Conservation (phyloP, 192 early-diverging fungal genomes). For the Coemansia furcata region DNA sequence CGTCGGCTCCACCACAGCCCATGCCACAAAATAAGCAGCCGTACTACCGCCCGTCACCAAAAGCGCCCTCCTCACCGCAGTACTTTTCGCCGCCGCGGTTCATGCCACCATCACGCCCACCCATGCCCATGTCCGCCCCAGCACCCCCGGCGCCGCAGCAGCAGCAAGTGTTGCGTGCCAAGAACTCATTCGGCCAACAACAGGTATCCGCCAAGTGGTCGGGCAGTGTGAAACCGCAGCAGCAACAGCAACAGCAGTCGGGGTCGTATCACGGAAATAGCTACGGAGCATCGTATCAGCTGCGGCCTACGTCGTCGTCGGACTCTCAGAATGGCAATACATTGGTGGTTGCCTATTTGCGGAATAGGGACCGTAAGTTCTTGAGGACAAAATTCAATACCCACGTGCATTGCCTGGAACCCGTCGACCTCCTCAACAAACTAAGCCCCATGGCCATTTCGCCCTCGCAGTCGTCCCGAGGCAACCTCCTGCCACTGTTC, state of each 20-base stretch:
- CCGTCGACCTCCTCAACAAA: conserved; percentile 31
- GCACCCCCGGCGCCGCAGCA: neutral
- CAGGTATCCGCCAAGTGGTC: neutral
- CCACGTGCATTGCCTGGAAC: conserved; percentile 37
- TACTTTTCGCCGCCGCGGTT: neutral
- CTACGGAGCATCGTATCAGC: neutral
- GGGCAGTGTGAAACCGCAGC: neutral
- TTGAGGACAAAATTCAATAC: conserved; percentile 36
- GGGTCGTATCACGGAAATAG: neutral
- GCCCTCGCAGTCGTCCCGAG: conserved; percentile 5
- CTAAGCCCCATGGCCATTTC: neutral
- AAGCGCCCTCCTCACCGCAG: neutral
- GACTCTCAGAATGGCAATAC: conserved; percentile 3
- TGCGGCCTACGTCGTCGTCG: conserved; percentile 5
- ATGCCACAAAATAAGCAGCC: neutral
- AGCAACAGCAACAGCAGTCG: neutral
- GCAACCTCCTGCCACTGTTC: conserved; percentile 42
- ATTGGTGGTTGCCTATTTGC: conserved; percentile 26
- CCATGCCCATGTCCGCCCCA: neutral
- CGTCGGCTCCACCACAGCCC: neutral
- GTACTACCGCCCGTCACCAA: neutral
- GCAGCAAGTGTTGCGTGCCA: conserved; percentile 5
- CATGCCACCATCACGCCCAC: neutral
- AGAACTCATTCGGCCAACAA: neutral
- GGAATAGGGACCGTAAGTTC: conserved; percentile 17